These are phyloP conservation scores for Wallacemonas sp. DNA, from an alignment of 208 protist species.

Conservation along the genomic window DNA sequence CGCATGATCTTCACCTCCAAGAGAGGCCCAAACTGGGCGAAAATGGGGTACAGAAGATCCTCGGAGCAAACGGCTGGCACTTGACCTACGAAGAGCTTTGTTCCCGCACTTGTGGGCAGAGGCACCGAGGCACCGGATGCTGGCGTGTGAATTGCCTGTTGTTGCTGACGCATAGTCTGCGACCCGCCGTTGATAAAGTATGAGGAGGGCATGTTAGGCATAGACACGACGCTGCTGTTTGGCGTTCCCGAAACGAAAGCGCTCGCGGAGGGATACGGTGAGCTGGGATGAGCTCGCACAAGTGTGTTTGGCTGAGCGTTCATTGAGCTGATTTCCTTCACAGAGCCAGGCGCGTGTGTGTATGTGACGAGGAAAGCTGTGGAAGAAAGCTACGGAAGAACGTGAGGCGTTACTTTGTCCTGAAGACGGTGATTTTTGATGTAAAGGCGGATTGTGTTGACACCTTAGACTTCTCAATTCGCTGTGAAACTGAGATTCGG, in stretches of 20 bases:
- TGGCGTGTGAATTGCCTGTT: slow-evolving; percentile 1
- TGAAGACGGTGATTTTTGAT: too few relatives aligned
- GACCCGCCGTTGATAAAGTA: not conserved
- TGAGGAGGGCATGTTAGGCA: not conserved
- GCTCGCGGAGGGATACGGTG: too few relatives aligned
- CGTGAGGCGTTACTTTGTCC: too few relatives aligned
- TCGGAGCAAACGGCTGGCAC: slow-evolving; percentile 84
- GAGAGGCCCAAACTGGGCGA: slow-evolving; percentile 61
- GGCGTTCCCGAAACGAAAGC: slow-evolving; percentile 3
- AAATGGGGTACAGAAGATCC: slow-evolving; percentile 72
- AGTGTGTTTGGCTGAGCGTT: not conserved
- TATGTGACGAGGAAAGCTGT: too few relatives aligned
- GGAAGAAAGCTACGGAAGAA: too few relatives aligned
- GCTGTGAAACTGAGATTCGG: too few relatives aligned
- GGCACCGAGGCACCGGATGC: not conserved
- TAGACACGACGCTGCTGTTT: slow-evolving; percentile 8
- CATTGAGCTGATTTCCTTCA: too few relatives aligned
- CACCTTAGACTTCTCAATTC: too few relatives aligned
- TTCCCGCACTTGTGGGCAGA: slow-evolving; percentile 48
- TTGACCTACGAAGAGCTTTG: slow-evolving; percentile 88
- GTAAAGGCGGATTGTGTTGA: too few relatives aligned
- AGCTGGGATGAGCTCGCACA: too few relatives aligned
- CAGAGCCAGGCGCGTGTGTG: too few relatives aligned
- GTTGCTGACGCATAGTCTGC: slow-evolving; percentile 6
- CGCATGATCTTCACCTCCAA: slow-evolving; percentile 88